phyloP scores from a whole-genome alignment of 345 rosid genomes.

The Citrus reticulata region DNA sequence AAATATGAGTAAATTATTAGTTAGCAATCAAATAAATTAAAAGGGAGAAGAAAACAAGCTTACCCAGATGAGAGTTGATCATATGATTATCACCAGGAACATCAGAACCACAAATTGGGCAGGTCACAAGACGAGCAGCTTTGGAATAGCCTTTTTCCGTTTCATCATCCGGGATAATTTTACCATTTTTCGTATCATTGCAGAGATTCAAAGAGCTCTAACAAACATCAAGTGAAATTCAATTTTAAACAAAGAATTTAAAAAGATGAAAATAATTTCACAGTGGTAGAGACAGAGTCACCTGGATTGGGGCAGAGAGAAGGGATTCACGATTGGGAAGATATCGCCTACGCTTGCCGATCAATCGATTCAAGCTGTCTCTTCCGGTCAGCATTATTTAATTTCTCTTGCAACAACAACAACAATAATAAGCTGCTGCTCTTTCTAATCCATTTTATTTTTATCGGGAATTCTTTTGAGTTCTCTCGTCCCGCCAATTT shows the following conservation, averaged over 20 bases:
- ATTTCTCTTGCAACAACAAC: not conserved
- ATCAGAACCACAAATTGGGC: constrained; percentile 50
- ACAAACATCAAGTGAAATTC: not conserved
- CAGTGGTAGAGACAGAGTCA: not conserved
- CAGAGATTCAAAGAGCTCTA: constrained; percentile 44
- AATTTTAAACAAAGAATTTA: not conserved
- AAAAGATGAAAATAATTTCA: too few species aligned
- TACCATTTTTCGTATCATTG: constrained; percentile 18
- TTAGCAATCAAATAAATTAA: not conserved
- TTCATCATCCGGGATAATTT: not conserved
- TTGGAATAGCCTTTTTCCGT: constrained; percentile 8
- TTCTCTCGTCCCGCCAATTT: too few species aligned
- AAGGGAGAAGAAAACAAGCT: not conserved
- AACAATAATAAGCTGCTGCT: not conserved
- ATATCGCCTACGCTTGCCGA: constrained; percentile 69
- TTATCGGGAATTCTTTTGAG: too few species aligned
- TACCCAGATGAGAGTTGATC: constrained; percentile 72
- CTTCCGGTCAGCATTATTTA: constrained; percentile 57
- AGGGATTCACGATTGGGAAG: constrained; percentile 57
- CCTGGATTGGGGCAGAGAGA: constrained; percentile 46
- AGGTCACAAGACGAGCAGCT: constrained; percentile 25
- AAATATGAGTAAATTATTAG: not conserved
- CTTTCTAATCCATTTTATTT: too few species aligned
- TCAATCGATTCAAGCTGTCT: constrained; percentile 65
- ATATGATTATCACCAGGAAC: constrained; percentile 37